Percentiles rank a stretch among this genome's conserved stretches.
phyloP scores from a whole-genome alignment of 352 stramenopile genomes.

The Phytopythium chamaehyphon region DNA sequence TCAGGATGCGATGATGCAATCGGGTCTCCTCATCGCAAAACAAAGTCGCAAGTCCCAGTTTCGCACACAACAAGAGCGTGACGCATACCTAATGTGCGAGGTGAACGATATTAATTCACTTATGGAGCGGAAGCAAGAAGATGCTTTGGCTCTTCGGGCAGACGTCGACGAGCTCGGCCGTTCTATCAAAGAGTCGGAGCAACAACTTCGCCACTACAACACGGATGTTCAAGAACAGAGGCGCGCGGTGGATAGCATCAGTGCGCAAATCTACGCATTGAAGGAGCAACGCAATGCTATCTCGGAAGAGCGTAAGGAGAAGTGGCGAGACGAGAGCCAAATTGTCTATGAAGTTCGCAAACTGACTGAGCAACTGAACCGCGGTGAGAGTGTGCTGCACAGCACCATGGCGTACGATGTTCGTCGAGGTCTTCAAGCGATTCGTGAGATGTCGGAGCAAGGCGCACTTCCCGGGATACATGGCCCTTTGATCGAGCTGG shows the following conservation, averaged over 20 bases:
- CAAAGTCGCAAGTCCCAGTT: conserved; percentile 96
- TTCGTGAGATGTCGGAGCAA: conserved; percentile 84
- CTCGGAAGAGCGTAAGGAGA: conserved; percentile 77
- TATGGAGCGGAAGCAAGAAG: conserved; percentile 50
- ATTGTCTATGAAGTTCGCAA: conserved; percentile 73
- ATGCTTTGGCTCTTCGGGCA: conserved; percentile 33
- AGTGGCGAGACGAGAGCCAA: conserved; percentile 79
- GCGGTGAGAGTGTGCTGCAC: conserved; percentile 73
- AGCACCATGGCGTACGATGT: conserved; percentile 88
- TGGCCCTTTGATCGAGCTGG: conserved; percentile 96
- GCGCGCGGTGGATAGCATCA: conserved; percentile 43
- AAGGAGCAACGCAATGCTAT: conserved; percentile 79
- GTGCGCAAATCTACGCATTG: conserved; percentile 50
- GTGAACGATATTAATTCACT: conserved; percentile 66
- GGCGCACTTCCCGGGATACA: conserved; percentile 82
- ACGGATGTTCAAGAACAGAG: conserved; percentile 54
- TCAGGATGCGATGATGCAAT: conserved; percentile 51
- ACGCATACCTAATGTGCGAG: conserved; percentile 78
- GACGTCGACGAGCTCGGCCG: conserved; percentile 38
- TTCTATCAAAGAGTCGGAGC: conserved; percentile 40
- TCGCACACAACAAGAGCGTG: conserved; percentile 88
- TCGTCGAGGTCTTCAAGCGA: conserved; percentile 73
- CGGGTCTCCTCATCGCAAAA: conserved; percentile 93
- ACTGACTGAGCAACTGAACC: conserved; percentile 60
- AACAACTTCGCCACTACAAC: conserved; percentile 37